Base-by-base conservation (phyloP, 2,329 filamentous ascomycete genomes). In the Cercospora beticola region DNA sequence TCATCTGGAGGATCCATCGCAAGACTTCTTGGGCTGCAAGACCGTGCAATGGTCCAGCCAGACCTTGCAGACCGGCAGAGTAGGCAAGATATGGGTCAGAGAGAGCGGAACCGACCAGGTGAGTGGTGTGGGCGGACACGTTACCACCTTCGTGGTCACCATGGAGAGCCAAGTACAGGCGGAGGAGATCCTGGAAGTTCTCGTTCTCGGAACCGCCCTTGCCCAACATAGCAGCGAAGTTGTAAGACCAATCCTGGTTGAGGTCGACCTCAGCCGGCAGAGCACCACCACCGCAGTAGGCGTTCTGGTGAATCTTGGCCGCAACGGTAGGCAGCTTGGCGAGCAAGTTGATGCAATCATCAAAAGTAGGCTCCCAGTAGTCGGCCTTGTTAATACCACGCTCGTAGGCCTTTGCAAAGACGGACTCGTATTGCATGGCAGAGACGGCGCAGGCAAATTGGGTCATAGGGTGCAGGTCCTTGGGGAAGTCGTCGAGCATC, bases 121-220 rank as follows among this genome's bases (percentile, higher is more conserved):
- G 95, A 7, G 95, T 98, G 30, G 95, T 84, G 80, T 99, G 95
- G 0, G 95, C 95, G 46, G 94, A 97, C 71, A 99, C 95, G 76
- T 99, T 99, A 68, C 95, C 95, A 70, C 95, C 95, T 83, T 99
- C 95, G 83, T 99, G 95, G 82, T 99, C 95, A 71, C 95, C 95
- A 82, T 99, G 95, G 5, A 99, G 90, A 61, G 95, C 94, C 26
- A 99, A 89, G 82, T 99, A 99, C 33, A 99, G 85, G 75, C 95
- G 89, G 71, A 99, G 87, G 21, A 99, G 86, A 77, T 99, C 95
- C 80, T 98, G 94, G 87, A 99, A 97, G 80, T 92, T 91, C 82
- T 94, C 92, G 75, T 98, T 90, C 82, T 97, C 86, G 81, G 90
- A 88, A 74, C 93, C 93, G 62, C 90, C 88, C 84, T 96, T 97